phyloP scores from a whole-genome alignment of 495 filamentous ascomycete species.

The Aspergillus saccharolyticus region DNA sequence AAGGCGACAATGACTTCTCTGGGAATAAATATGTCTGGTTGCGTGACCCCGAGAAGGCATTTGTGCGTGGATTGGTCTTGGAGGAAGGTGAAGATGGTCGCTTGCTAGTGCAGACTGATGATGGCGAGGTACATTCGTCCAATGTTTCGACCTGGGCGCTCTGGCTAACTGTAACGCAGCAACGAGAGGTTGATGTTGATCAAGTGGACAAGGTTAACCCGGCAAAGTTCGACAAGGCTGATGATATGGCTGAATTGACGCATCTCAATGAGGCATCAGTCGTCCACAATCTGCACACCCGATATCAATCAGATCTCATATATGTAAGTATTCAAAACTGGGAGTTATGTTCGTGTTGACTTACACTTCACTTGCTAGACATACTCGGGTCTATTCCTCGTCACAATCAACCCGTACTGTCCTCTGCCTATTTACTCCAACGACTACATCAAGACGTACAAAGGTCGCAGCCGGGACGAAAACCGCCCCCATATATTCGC shows the following conservation, averaged over 20 bases:
- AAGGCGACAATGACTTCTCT: constrained; percentile 96
- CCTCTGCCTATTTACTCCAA: constrained; percentile 91
- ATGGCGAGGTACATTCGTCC: constrained; percentile 67
- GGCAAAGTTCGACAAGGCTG: constrained; percentile 97
- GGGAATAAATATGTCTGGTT: constrained; percentile 99
- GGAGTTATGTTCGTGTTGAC: not conserved
- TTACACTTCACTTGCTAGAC: constrained; percentile 47
- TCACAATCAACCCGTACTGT: constrained; percentile 96
- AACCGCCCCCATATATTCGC: constrained; percentile 97
- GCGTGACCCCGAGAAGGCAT: constrained; percentile 77
- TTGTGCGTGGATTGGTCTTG: constrained; percentile 86
- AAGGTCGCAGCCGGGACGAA: constrained; percentile 81
- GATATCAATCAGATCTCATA: constrained; percentile 93
- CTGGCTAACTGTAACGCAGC: constrained; percentile 44
- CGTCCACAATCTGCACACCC: constrained; percentile 89
- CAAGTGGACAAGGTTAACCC: constrained; percentile 98
- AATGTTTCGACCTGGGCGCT: not conserved
- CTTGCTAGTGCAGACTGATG: constrained; percentile 85
- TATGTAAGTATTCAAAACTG: constrained; percentile 54
- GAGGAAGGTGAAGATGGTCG: constrained; percentile 65
- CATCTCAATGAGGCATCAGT: constrained; percentile 97
- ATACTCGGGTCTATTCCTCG: constrained; percentile 95
- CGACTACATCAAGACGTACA: constrained; percentile 96
- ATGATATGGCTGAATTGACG: constrained; percentile 98
- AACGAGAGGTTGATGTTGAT: constrained; percentile 79